These are phyloP conservation scores for Trichocladium antarcticum DNA, from an alignment of 495 filamentous ascomycete genomes.

Conservation along the genomic window DNA sequence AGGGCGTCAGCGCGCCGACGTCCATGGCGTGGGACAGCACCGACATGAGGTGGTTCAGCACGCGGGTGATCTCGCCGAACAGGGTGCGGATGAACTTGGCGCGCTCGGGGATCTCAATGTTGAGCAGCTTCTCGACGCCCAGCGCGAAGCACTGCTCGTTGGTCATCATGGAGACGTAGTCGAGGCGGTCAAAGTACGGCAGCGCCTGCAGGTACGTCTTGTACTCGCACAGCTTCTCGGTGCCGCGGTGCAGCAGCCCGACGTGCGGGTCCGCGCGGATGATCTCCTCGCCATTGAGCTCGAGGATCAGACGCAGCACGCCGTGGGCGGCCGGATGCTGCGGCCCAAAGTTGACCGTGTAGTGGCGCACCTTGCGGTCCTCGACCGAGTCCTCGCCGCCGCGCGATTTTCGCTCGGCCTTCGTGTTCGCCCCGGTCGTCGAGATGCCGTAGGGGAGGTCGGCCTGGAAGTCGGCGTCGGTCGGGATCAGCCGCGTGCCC, in stretches of 20 bases:
- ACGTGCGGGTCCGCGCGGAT: conserved; percentile 94
- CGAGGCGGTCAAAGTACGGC: conserved; percentile 96
- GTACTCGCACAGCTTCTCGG: conserved; percentile 99
- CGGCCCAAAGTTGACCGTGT: conserved; percentile 99
- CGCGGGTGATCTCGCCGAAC: conserved; percentile 91
- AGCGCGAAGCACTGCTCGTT: conserved; percentile 97
- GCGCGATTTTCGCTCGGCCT: conserved; percentile 41
- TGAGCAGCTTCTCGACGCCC: conserved; percentile 94
- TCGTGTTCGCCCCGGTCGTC: background rate
- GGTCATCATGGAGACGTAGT: conserved; percentile 99
- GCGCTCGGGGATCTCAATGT: conserved; percentile 89
- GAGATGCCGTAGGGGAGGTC: conserved; percentile 32
- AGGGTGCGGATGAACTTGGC: conserved; percentile 96
- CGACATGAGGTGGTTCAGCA: conserved; percentile 97
- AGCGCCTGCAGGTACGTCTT: conserved; percentile 97
- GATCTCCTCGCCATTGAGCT: conserved; percentile 96
- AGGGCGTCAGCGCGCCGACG: conserved; percentile 94
- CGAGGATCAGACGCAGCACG: conserved; percentile 93
- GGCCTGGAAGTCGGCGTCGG: conserved; percentile 50
- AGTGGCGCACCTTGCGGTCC: conserved; percentile 88
- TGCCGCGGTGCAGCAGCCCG: conserved; percentile 89
- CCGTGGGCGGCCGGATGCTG: conserved; percentile 99
- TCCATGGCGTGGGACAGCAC: conserved; percentile 98
- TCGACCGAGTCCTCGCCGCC: conserved; percentile 37
- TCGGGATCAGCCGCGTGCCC: conserved; percentile 56